Conservation (phyloP, 176 grass and related monocot genomes). For the Phragmites australis region DNA sequence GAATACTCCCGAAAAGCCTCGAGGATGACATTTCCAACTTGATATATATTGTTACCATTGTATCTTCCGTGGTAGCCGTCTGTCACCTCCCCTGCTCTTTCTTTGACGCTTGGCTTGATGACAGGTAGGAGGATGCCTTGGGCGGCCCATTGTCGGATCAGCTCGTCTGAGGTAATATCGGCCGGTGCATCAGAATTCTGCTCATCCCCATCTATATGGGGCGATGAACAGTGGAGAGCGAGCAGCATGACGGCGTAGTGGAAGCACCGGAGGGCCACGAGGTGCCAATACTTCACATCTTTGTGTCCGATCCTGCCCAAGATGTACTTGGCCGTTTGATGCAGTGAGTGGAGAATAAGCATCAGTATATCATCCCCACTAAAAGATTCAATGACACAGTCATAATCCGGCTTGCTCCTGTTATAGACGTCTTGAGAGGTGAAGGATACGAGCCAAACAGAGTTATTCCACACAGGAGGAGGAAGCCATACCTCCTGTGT, state of each 20-base stretch:
- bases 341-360: neutral
- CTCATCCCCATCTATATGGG: neutral
- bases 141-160: neutral
- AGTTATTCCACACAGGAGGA: accelerated
- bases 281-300: constrained; percentile 11
- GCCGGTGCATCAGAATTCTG: accelerated
- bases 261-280: neutral
- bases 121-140: neutral
- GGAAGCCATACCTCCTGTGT: neutral
- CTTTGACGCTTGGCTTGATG: neutral
- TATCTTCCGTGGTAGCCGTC: neutral
- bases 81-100: neutral
- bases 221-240: neutral
- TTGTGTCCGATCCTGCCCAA: accelerated
- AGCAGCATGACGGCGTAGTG: neutral
- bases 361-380: neutral
- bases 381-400: accelerated
- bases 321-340: constrained; percentile 5
- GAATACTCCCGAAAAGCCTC: neutral
- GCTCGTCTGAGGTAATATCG: neutral
- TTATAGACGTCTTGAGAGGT: neutral
- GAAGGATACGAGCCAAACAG: neutral
- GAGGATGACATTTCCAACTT: constrained; percentile 19
- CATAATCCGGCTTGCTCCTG: neutral
- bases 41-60: neutral